Evolutionary conservation across 805 yeast genomes (phyloP).

Genomic region (Hanseniaspora lachancei): DNA sequence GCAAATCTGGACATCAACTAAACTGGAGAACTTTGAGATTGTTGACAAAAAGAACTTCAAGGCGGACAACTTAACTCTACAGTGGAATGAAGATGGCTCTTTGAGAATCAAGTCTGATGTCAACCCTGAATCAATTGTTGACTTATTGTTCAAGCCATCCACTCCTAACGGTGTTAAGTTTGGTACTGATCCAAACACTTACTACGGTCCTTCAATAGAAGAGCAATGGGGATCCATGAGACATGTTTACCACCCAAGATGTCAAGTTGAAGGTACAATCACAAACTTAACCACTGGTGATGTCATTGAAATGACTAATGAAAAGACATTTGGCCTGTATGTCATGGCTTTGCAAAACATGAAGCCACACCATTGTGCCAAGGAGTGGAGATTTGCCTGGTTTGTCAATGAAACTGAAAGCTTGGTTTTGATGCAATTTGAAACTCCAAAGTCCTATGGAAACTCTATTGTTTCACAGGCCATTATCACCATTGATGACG

Average conservation of each 20-base stretch:
- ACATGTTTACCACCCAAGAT: slow-evolving; percentile 93
- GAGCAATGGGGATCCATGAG: slow-evolving; percentile 98
- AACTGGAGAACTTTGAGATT: slow-evolving; percentile 61
- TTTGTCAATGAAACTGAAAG: slow-evolving; percentile 66
- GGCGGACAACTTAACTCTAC: slow-evolving; percentile 61
- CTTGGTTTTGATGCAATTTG: slow-evolving; percentile 86
- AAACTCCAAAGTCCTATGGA: slow-evolving; percentile 85
- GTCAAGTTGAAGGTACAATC: slow-evolving; percentile 54
- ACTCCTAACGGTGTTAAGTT: slow-evolving; percentile 70
- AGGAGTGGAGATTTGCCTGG: slow-evolving; percentile 86
- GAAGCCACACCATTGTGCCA: slow-evolving; percentile 99
- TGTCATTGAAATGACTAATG: slow-evolving; percentile 18
- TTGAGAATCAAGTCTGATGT: slow-evolving; percentile 52
- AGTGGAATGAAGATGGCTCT: slow-evolving; percentile 38
- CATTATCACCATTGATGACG: slow-evolving; percentile 48
- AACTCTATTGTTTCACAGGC: slow-evolving; percentile 70
- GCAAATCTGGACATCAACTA: slow-evolving; percentile 79
- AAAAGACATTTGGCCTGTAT: slow-evolving; percentile 39
- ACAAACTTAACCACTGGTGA: slow-evolving; percentile 28
- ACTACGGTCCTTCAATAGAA: slow-evolving; percentile 68
- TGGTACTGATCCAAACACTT: slow-evolving; percentile 75
- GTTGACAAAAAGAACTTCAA: slow-evolving; percentile 58
- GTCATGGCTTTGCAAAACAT: slow-evolving; percentile 96
- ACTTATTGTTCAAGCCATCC: slow-evolving; percentile 45
- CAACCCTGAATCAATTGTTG: slow-evolving; percentile 55